These are phyloP conservation scores for Ascochyta viciae-villosae DNA, from an alignment of 2,329 filamentous ascomycete genomes.

Conservation along the genomic window DNA sequence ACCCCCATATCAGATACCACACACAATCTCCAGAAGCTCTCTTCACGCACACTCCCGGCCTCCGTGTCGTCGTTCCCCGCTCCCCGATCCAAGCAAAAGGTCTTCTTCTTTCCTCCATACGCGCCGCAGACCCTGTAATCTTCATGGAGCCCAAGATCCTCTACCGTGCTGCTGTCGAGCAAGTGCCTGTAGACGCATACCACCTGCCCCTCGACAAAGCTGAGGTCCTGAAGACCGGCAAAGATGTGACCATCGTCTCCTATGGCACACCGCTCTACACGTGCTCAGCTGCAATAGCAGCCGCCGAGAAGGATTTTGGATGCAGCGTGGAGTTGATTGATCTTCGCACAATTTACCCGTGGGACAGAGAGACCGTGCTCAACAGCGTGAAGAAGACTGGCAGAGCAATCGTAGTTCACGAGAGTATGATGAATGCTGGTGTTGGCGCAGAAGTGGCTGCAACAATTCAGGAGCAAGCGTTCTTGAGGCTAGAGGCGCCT, in stretches of 20 bases:
- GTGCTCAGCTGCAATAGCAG: conserved; percentile 77
- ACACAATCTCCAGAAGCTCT: conserved; percentile 88
- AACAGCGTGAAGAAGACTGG: conserved; percentile 88
- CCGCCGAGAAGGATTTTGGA: conserved; percentile 76
- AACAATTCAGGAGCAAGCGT: conserved; percentile 86
- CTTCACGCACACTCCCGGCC: conserved; percentile 86
- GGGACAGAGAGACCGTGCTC: conserved; percentile 83
- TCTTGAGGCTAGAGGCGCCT: conserved; percentile 82
- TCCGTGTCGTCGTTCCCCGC: conserved; percentile 84
- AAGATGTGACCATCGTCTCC: conserved; percentile 81
- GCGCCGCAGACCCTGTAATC: conserved; percentile 82
- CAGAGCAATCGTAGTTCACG: conserved; percentile 85
- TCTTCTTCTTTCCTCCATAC: conserved; percentile 76
- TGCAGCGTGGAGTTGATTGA: conserved; percentile 86
- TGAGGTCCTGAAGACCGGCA: conserved; percentile 80
- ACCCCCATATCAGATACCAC: conserved; percentile 65
- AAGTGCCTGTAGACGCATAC: conserved; percentile 82
- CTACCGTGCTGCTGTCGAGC: conserved; percentile 89
- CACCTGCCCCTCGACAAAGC: conserved; percentile 86
- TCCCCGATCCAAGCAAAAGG: conserved; percentile 90
- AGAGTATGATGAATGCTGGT: conserved; percentile 89
- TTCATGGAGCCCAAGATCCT: conserved; percentile 96
- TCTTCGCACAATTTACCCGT: conserved; percentile 86
- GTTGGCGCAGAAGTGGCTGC: conserved; percentile 89
- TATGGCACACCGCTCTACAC: conserved; percentile 91